Evolutionary conservation across 306 rosid species (phyloP), one percentile per base, ranked within the genome.

Genomic region (Canavalia gladiata): DNA sequence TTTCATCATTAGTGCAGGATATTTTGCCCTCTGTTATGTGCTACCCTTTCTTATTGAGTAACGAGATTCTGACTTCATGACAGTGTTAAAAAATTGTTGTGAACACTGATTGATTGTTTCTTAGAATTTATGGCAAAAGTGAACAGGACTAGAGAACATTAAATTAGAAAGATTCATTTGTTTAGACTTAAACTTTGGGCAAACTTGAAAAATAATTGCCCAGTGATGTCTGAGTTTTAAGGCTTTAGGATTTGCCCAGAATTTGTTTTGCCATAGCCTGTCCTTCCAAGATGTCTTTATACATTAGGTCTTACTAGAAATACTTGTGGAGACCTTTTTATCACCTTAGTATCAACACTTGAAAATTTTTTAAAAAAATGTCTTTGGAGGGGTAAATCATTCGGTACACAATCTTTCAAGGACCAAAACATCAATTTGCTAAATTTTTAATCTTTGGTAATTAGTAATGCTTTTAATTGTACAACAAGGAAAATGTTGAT

Each of bases 171-270:
- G 7, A 65, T 64, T 68, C 11, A 29, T 54, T 46, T 37, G 8
- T 64, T 52, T 52, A n/a, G 29, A 52, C 7, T 69, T 58, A 68
- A 18, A 71, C 30, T 50, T 73, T 65, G 41, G 58, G 34, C 35
- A 50, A 68, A 29, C 62, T 9, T 37, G 70, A 57, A 47, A 41
- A n/a, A 51, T 18, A 50, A 58, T 49, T 58, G 41, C 13, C 33
- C 66, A 29, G 1, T 34, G 70, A 66, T 65, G n/a, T 78, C 28
- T 55, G 70, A 10, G 12, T 41, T 37, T 71, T 59, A 68, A 46
- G 8, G 18, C 47, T 25, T 7, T 59, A 49, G 78, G 56, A 72
- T 80, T 59, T 51, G n/a, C 76, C 9, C 3, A 28, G n/a, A 71
- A 58, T 68, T n/a, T 79, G 60, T 28, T 64, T 29, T 39, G 39